Base-by-base conservation (phyloP, 169 alveolate species). In the Plasmodium sp. region DNA sequence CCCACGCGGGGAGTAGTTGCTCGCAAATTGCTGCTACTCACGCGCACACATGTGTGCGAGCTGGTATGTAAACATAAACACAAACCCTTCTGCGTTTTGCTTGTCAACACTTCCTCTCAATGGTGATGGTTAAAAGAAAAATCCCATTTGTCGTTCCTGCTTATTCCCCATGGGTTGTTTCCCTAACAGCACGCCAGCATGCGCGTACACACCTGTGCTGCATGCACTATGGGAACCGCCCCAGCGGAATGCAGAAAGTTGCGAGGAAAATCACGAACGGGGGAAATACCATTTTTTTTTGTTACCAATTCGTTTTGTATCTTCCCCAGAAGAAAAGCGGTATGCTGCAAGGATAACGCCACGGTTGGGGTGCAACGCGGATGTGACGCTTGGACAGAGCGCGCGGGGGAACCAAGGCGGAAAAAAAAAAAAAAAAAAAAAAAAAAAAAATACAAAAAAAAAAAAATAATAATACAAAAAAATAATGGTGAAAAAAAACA, bases 341-440 rank as follows among this genome's bases (percentile, higher is more conserved):
- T 77, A 77, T 77, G 84, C 43, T 16, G 84, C 7, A 34, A 77
- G 84, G 10, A 33, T 9, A 39, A 34, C n/a, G 31, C 33, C 34
- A 51, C 51, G 3, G 9, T 77, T 39, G 39, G 58, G 39, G 43
- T 18, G 2, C 67, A 77, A 51, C 43, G 22, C 54, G 31, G 16
- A 77, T 33, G 48, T 31, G 54, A 39, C 16, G 22, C 43, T 22
- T 18, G 27, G 84, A 27, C 18, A 77, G 51, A 18, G 54, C 84
- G 34, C 39, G 67, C 71, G 51, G 31, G 27, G 16, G 22, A 18
- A 77, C 3, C 34, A 77, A 12, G 18, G 51, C 51, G 18, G 7
- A 12, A 33, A 34, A 77, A 77, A 77, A 77, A 77, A 77, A 77
- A 77, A 77, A 77, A 77, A 77, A 77, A 77, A 77, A 77, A 77